Evolutionary conservation across 2,329 filamentous ascomycete species (phyloP).

Genomic region (Diaporthe sp.): DNA sequence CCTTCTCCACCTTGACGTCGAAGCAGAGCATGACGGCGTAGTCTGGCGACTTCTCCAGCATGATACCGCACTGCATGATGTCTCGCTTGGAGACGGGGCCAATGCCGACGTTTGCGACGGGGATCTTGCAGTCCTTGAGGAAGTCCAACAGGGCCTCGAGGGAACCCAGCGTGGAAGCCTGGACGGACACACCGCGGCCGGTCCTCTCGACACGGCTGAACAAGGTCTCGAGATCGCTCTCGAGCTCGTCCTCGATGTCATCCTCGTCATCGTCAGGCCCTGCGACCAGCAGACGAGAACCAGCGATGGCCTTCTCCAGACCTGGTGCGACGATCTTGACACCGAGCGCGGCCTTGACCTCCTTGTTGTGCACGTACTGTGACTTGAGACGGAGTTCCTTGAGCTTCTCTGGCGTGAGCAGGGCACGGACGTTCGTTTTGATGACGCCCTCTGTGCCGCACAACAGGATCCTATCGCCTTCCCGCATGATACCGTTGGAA

Average conservation of each 20-base stretch:
- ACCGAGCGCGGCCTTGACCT: constrained; percentile 97
- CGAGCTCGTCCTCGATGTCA: constrained; percentile 95
- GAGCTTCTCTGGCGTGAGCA: constrained; percentile 92
- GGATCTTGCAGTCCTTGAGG: constrained; percentile 95
- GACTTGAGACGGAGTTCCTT: constrained; percentile 97
- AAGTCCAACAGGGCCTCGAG: constrained; percentile 97
- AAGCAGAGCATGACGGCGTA: constrained; percentile 99
- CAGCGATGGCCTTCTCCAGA: constrained; percentile 95
- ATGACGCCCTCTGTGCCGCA: constrained; percentile 98
- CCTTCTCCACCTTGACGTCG: constrained; percentile 99
- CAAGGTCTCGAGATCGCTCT: constrained; percentile 91
- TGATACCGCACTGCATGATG: constrained; percentile 93
- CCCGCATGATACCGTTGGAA: constrained; percentile 93
- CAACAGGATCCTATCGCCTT: constrained; percentile 94
- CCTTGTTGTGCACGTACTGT: constrained; percentile 98
- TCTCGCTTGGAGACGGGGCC: constrained; percentile 98
- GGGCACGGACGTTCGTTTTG: constrained; percentile 91
- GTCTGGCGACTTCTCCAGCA: constrained; percentile 95
- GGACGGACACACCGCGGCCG: constrained; percentile 94
- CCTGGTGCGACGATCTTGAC: constrained; percentile 98
- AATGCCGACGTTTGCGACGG: constrained; percentile 96
- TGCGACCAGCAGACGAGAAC: constrained; percentile 93
- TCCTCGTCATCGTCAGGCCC: constrained; percentile 97
- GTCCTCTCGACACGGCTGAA: constrained; percentile 93
- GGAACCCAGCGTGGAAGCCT: constrained; percentile 96